These are phyloP conservation scores for Hypoxylon rubiginosum DNA, from an alignment of 2,329 filamentous ascomycete species.

Conservation along the genomic window DNA sequence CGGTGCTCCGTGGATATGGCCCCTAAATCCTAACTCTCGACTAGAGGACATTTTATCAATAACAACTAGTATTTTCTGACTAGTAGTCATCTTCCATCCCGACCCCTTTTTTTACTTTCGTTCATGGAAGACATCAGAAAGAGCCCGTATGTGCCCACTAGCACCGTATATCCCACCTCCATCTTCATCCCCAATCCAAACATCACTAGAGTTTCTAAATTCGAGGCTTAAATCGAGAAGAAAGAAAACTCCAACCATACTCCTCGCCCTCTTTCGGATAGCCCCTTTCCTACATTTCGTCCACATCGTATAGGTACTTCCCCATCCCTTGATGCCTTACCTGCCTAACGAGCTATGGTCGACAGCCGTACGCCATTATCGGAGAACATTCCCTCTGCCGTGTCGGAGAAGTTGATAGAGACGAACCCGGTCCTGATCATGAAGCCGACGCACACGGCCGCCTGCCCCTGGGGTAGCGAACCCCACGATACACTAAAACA, in stretches of 20 bases:
- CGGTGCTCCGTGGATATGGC: neutral
- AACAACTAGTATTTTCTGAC: neutral
- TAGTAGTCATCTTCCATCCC: neutral
- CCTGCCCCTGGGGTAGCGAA: neutral
- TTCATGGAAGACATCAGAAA: neutral
- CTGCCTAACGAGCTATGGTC: neutral
- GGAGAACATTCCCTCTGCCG: neutral
- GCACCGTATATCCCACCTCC: neutral
- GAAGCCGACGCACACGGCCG: neutral
- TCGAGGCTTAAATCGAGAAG: neutral
- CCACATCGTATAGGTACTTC: neutral
- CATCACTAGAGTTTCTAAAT: neutral
- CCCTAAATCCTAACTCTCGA: neutral
- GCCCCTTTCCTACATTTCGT: neutral
- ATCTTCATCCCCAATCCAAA: neutral
- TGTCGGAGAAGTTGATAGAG: neutral
- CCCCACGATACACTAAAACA: neutral
- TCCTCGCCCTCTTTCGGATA: too few species aligned
- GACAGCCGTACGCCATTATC: neutral
- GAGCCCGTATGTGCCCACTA: neutral
- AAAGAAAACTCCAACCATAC: too few species aligned
- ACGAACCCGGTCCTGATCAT: neutral
- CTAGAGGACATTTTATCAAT: neutral
- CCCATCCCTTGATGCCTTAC: neutral
- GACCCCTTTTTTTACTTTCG: neutral